Percentiles rank a stretch among this genome's conserved stretches.
Conservation (phyloP, 306 rosid species). For the Trichosanthes truncata region DNA sequence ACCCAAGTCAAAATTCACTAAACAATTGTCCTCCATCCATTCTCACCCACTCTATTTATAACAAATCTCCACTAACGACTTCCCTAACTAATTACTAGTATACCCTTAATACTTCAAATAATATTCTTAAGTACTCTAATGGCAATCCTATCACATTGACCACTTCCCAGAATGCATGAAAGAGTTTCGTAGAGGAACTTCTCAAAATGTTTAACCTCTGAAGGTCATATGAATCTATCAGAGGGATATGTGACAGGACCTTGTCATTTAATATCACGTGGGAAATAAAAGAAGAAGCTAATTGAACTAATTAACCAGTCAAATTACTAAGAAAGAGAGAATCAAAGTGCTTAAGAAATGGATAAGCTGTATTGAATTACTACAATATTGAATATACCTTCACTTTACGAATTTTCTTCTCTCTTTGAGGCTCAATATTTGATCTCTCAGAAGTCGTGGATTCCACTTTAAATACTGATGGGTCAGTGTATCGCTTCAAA, state of each 20-base stretch:
- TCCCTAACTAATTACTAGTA: not conserved
- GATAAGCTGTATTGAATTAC: not conserved
- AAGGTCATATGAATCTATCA: not conserved
- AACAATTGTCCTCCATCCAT: not conserved
- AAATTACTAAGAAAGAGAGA: not conserved
- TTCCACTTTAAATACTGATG: slow-evolving; percentile 71
- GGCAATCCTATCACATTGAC: not conserved
- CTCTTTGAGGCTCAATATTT: slow-evolving; percentile 40
- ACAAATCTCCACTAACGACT: not conserved
- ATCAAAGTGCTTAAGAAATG: not conserved
- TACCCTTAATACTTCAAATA: not conserved
- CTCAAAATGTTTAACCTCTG: not conserved
- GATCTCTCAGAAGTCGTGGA: slow-evolving; percentile 28
- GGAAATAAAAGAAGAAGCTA: not conserved
- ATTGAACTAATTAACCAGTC: not conserved
- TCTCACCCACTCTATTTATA: not conserved
- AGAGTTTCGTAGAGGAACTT: not conserved
- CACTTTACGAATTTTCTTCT: slow-evolving; percentile 48
- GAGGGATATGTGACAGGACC: not conserved
- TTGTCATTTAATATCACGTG: not conserved
- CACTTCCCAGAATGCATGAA: not conserved
- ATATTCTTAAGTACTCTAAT: not conserved
- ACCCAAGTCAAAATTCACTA: not conserved
- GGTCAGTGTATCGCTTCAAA: slow-evolving; percentile 92
- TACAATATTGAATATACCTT: slow-evolving; percentile 42